Percentiles rank a stretch among this genome's conserved stretches.
Conservation (phyloP, 176 grass and related monocot genomes). For the Rhipidocladum racemiflorum region DNA sequence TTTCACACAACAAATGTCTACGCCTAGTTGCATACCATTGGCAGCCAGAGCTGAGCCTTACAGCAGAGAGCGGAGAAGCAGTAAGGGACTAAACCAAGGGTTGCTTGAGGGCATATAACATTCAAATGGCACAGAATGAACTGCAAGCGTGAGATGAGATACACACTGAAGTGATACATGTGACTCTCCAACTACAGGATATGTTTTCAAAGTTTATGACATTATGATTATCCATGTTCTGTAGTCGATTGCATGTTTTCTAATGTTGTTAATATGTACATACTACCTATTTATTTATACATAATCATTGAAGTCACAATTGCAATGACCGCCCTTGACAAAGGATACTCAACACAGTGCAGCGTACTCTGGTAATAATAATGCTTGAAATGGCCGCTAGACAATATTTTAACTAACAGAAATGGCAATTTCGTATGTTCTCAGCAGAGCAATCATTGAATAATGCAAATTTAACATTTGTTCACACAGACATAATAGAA, state of each 20-base stretch:
- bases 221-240: background rate
- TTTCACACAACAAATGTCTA: no score
- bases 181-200: background rate
- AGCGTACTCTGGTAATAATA: background rate
- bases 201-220: background rate
- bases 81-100: background rate
- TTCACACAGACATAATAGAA: conserved; percentile 22
- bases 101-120: conserved; percentile 1
- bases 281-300: background rate
- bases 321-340: background rate
- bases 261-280: background rate
- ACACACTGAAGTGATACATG: background rate
- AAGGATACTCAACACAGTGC: background rate
- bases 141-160: background rate
- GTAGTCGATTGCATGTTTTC: background rate
- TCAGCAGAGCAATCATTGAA: background rate
- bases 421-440: background rate
- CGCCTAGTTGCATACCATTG: no score
- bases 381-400: background rate
- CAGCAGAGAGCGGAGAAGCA: background rate
- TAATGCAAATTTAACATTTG: background rate
- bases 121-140: conserved; percentile 5
- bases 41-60: background rate
- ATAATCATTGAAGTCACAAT: background rate
- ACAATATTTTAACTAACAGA: conserved; percentile 18